Base-by-base conservation (phyloP, 352 stramenopile species). In the Phytopythium aichiense region DNA sequence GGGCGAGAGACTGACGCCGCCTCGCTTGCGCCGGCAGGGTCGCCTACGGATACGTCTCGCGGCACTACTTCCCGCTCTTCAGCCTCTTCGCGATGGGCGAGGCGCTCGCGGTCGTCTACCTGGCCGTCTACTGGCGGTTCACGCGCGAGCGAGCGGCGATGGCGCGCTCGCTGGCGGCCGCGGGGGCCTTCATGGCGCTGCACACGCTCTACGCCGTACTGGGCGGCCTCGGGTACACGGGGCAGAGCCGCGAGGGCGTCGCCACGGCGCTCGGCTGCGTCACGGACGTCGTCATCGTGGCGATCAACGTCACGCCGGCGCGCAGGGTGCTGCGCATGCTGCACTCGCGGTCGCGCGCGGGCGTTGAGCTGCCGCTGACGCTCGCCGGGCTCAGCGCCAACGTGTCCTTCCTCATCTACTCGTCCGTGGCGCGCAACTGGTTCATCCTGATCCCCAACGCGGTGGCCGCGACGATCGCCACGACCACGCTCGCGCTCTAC, bases 341-440 rank as follows among this genome's bases (percentile, higher is more conserved):
- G 13, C 67, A 50, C 5, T 63, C 64, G 62, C 76, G 74, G 54
- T 79, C 72, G 9, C 67, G 67, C 22, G 74, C 56, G 9, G 83
- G 68, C 9, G 74, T 85, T 49, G 72, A 72, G n/a, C 54, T 86
- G 12, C 55, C 66, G 0, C 80, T 88, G 73, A 67, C 80, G 12
- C 30, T 75, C 1, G 66, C 71, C 0, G 78, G 71, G 3, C 61
- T 73, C 9, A 31, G 65, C 38, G 83, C 85, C 64, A 88, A 85
- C 60, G 57, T 64, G n/a, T 66, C 79, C 20, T 88, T 76, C 76
- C 61, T 82, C 37, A 62, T 69, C 20, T 88, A 82, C 60, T 71
- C 71, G 30, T 61, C 57, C 42, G 52, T 85, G 23, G 58, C 75
- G 18, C n/a, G 61, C 37, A 70, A 81, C 42, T 54, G 33, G n/a